Conservation (phyloP, 768 basidiomycete species). For the Amanita pseudoporphyria region DNA sequence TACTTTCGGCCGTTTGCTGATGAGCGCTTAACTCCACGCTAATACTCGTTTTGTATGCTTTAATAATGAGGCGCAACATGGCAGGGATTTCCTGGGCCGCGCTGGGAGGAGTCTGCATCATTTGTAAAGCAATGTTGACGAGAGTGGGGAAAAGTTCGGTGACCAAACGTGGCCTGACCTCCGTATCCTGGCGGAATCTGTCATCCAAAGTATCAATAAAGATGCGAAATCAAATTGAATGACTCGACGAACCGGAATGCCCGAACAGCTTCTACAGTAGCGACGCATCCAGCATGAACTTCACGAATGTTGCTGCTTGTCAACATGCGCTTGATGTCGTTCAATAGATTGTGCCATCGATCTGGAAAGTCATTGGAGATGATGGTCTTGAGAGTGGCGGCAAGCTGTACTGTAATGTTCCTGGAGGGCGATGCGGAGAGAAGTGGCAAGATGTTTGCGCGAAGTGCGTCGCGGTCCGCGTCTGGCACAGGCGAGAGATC, state of each 20-base stretch:
- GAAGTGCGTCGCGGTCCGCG: constrained; percentile 69
- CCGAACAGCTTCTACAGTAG: constrained; percentile 66
- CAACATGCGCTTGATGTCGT: constrained; percentile 56
- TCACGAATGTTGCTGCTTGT: constrained; percentile 55
- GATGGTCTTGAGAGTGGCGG: constrained; percentile 61
- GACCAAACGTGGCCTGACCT: constrained; percentile 50
- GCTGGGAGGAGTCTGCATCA: constrained; percentile 54
- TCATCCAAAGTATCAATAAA: neutral
- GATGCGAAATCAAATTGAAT: neutral
- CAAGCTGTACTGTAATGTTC: constrained; percentile 67
- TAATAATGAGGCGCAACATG: constrained; percentile 80
- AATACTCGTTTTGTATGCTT: constrained; percentile 79
- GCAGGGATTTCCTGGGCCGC: constrained; percentile 68
- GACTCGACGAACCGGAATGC: constrained; percentile 52
- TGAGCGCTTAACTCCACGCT: constrained; percentile 62
- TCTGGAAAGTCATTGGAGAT: constrained; percentile 73
- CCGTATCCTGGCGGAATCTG: constrained; percentile 62
- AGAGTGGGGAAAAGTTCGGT: constrained; percentile 64
- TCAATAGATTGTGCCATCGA: constrained; percentile 61
- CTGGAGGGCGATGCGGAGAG: constrained; percentile 60
- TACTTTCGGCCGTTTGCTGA: constrained; percentile 64
- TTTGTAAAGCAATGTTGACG: constrained; percentile 60
- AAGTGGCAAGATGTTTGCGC: constrained; percentile 55
- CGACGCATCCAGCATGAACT: constrained; percentile 75
- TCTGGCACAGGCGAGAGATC: constrained; percentile 54